Conservation (phyloP, 2,329 filamentous ascomycete species). For the Ophiosphaerella korrae region DNA sequence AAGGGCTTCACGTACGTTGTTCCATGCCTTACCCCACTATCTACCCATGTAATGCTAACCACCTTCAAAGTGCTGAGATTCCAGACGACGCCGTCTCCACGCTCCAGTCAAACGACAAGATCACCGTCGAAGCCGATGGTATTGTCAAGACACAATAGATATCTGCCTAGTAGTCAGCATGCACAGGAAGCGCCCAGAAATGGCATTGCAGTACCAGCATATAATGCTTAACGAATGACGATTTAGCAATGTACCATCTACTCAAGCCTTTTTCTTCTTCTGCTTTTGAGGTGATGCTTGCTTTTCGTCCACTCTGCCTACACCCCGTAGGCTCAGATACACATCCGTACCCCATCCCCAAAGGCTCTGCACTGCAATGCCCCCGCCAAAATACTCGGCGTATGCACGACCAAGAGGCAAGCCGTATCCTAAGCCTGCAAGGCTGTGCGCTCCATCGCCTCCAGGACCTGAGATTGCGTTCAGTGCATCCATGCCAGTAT, state of each 20-base stretch:
- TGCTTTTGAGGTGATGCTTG: neutral
- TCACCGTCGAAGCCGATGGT: conserved; percentile 79
- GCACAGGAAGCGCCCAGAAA: neutral
- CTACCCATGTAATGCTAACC: conserved; percentile 5
- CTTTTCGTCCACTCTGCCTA: conserved; percentile 53
- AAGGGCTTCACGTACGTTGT: conserved; percentile 86
- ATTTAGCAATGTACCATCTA: neutral
- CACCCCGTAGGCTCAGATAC: conserved; percentile 66
- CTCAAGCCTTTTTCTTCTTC: neutral
- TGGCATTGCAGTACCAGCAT: neutral
- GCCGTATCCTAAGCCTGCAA: conserved; percentile 92
- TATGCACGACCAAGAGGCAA: conserved; percentile 89
- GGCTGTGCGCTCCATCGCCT: conserved; percentile 73
- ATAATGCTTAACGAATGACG: neutral
- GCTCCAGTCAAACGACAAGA: conserved; percentile 70
- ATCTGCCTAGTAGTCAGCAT: neutral
- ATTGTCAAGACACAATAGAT: conserved; percentile 73
- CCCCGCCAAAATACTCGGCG: conserved; percentile 96
- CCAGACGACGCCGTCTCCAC: conserved; percentile 68
- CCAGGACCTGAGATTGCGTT: conserved; percentile 75
- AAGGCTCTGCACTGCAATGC: conserved; percentile 91
- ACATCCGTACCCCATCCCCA: conserved; percentile 87
- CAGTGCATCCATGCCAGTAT: conserved; percentile 65
- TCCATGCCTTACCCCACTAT: neutral
- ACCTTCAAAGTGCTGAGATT: conserved; percentile 68